Evolutionary conservation across 2,329 filamentous ascomycete genomes (phyloP).

Genomic region (Exophiala viscosa): DNA sequence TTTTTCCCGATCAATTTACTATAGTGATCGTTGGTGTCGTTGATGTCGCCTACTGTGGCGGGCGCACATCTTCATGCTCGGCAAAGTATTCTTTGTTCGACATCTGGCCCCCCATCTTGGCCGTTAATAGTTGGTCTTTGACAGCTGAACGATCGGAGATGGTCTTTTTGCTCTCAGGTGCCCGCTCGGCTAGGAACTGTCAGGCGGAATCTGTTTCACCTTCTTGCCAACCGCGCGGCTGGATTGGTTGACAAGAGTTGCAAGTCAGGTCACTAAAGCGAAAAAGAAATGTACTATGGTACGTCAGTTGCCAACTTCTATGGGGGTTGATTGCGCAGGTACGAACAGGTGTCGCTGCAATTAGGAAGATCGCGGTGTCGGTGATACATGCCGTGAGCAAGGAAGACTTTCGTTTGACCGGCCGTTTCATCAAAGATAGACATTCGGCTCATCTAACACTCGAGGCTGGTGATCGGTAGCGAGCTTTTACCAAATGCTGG

Average conservation of each 20-base stretch:
- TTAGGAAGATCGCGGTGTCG: neutral
- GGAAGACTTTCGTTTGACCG: neutral
- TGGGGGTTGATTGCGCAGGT: neutral
- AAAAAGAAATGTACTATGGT: neutral
- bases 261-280: neutral
- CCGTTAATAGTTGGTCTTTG: neutral
- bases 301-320: neutral
- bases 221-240: slow-evolving; percentile 15
- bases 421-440: slow-evolving; percentile 13
- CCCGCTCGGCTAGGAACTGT: slow-evolving; percentile 8
- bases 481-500: neutral
- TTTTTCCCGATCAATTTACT: neutral
- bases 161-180: slow-evolving; percentile 12
- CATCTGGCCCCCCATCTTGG: neutral
- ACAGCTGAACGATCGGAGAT: slow-evolving; percentile 1
- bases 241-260: slow-evolving; percentile 10
- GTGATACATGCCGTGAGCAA: slow-evolving; percentile 10
- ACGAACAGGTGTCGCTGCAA: neutral
- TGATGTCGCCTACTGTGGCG: neutral
- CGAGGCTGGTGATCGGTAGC: slow-evolving; percentile 1
- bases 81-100: neutral
- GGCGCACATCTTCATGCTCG: slow-evolving; percentile 1
- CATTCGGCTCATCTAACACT: slow-evolving; percentile 11
- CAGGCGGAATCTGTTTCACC: slow-evolving; percentile 21
- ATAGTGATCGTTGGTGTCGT: no score